phyloP scores from a whole-genome alignment of 148 eudicot species.

The Rhododendron ovatum region DNA sequence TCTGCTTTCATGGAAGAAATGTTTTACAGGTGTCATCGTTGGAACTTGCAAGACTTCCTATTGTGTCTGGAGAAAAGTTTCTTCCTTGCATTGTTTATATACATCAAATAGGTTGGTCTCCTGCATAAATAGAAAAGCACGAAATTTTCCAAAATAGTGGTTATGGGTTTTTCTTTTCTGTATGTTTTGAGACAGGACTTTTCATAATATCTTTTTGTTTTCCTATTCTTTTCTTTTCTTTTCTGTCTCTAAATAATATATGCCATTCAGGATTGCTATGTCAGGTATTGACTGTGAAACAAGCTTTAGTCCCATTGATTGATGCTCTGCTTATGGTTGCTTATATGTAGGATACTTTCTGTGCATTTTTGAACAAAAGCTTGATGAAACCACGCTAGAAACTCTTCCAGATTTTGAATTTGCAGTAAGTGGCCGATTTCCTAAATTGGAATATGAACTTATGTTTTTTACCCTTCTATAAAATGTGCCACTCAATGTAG shows the following conservation, averaged over 20 bases:
- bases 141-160: background rate
- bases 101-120: conserved; percentile 79
- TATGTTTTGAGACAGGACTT: background rate
- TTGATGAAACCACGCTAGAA: conserved; percentile 53
- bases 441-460: background rate
- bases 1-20: conserved; percentile 9
- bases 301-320: conserved; percentile 5
- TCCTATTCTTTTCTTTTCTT: background rate
- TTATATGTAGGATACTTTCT: conserved; percentile 67
- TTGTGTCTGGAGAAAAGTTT: conserved; percentile 40
- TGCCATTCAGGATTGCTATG: background rate
- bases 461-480: background rate
- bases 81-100: conserved; percentile 66
- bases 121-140: background rate
- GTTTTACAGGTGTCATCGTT: conserved; percentile 64
- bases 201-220: background rate
- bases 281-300: background rate
- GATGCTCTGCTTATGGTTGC: background rate
- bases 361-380: conserved; percentile 77
- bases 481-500: conserved; percentile 35
- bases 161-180: background rate
- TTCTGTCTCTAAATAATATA: background rate
- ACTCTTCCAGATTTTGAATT: conserved; percentile 81
- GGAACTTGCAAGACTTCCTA: conserved; percentile 88
- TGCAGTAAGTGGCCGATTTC: conserved; percentile 57